Base-by-base conservation (phyloP, 257 asterid genomes). In the Salvia hispanica region DNA sequence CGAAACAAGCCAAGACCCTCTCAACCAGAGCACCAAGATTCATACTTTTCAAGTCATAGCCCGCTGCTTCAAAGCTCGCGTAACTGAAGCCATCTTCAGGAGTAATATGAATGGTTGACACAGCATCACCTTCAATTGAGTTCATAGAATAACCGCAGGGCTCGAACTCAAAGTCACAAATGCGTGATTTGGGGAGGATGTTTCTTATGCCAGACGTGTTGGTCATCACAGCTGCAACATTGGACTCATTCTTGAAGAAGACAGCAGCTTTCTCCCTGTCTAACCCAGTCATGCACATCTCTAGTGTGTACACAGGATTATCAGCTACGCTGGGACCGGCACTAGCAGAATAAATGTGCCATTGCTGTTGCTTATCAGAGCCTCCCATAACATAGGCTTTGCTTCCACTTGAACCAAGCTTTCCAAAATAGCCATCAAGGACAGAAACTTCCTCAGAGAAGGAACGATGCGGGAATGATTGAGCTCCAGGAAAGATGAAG, bases 141-240 rank as follows among this genome's bases (percentile, higher is more conserved):
- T 90, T 90, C 96, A 90, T 90, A 37, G 96, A 90, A 70, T 90
- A 90, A 11, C 96, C 96, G 65, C 96, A 90, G 0, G 96, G 96
- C 18, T 87, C 96, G 62, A 90, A 90, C 80, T 84, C 96, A 57
- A 87, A 90, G 70, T 87, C 96, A 13, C 91, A 90, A 15, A 87
- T 83, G 0, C 75, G 74, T 5, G 93, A 90, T 0, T 76, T 76
- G 0, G 93, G 96, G 56, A 90, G 92, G 57, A 90, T 90, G 70
- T 85, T 79, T 48, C 95, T 73, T 6, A 90, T 87, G 15, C 96
- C 93, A 2, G 96, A 87, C 34, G 42, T 7, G 42, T 45, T 55
- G 4, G 95, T 90, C 96, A 87, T 84, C 57, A 75, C 55, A 12
- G 78, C 69, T 2, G 95, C 89, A 0, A 83, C 81, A 65, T 85